Conservation (phyloP, 192 early-diverging fungal genomes). For the Chytriomyces sp. region DNA sequence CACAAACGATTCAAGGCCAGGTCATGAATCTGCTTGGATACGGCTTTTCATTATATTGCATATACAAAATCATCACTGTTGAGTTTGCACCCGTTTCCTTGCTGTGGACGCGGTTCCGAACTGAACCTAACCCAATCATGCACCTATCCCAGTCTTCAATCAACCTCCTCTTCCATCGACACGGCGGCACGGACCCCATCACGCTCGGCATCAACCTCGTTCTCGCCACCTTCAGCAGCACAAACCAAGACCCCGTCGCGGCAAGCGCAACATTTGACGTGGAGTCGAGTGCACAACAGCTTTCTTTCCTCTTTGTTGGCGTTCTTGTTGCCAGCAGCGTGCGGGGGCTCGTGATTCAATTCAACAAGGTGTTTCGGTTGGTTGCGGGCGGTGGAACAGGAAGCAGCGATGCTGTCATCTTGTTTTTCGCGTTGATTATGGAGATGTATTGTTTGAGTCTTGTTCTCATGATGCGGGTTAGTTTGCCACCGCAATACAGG, state of each 20-base stretch:
- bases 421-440: constrained; percentile 86
- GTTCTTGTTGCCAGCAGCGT: constrained; percentile 88
- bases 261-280: constrained; percentile 61
- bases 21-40: constrained; percentile 81
- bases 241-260: constrained; percentile 41
- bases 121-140: not conserved
- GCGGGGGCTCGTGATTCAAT: constrained; percentile 81
- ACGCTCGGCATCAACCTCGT: constrained; percentile 75
- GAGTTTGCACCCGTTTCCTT: not conserved
- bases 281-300: constrained; percentile 84
- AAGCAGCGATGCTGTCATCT: constrained; percentile 67
- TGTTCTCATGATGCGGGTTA: constrained; percentile 91
- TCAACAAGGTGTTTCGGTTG: constrained; percentile 57
- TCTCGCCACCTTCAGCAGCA: constrained; percentile 56
- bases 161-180: constrained; percentile 75
- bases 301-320: constrained; percentile 90
- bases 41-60: constrained; percentile 86
- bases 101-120: not conserved
- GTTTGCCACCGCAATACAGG: constrained; percentile 80
- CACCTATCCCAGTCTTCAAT: constrained; percentile 60
- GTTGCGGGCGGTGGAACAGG: not conserved
- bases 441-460: constrained; percentile 91
- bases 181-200: constrained; percentile 80
- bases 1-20: constrained; percentile 76
- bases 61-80: constrained; percentile 84